A percentile compares a stretch with the other conserved stretches of the same genome.
phyloP scores from a whole-genome alignment of 495 filamentous ascomycete genomes.

The Penicillium longicatenatum region DNA sequence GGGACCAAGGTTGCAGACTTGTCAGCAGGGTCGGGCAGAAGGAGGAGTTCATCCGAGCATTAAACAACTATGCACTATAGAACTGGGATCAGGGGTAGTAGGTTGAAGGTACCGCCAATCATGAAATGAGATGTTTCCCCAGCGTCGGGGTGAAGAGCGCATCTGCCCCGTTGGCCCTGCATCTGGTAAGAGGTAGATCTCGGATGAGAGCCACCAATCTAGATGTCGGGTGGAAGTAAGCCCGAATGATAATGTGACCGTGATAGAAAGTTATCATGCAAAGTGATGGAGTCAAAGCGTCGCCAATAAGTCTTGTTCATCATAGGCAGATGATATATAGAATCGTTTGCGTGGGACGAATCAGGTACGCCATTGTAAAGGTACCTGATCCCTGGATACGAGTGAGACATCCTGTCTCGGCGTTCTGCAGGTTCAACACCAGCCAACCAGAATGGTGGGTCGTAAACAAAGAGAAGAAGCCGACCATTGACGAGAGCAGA shows the following conservation, averaged over 20 bases:
- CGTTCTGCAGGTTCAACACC: constrained; percentile 12
- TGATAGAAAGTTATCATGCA: constrained; percentile 4
- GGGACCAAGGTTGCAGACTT: background rate
- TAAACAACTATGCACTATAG: background rate
- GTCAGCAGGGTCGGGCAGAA: background rate
- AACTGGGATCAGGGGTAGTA: constrained; percentile 12
- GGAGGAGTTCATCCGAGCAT: constrained; percentile 9
- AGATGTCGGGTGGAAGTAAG: constrained; percentile 14
- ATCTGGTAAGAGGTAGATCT: constrained; percentile 9
- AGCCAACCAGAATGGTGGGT: constrained; percentile 7
- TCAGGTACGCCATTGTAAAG: constrained; percentile 3
- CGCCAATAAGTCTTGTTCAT: background rate
- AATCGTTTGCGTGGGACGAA: constrained; percentile 12
- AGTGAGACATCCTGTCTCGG: constrained; percentile 12
- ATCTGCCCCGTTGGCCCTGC: constrained; percentile 2
- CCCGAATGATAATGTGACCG: constrained; percentile 8
- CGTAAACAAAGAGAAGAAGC: constrained; percentile 3
- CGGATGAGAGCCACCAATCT: constrained; percentile 4
- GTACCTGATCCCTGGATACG: constrained; percentile 13
- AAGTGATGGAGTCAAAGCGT: constrained; percentile 9
- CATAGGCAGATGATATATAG: background rate
- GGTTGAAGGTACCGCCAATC: constrained; percentile 10
- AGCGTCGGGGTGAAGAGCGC: constrained; percentile 8
- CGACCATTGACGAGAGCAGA: constrained; percentile 3
- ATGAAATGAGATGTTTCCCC: background rate